phyloP scores from a whole-genome alignment of 2,329 filamentous ascomycete genomes.

The Gaeumannomyces tritici region DNA sequence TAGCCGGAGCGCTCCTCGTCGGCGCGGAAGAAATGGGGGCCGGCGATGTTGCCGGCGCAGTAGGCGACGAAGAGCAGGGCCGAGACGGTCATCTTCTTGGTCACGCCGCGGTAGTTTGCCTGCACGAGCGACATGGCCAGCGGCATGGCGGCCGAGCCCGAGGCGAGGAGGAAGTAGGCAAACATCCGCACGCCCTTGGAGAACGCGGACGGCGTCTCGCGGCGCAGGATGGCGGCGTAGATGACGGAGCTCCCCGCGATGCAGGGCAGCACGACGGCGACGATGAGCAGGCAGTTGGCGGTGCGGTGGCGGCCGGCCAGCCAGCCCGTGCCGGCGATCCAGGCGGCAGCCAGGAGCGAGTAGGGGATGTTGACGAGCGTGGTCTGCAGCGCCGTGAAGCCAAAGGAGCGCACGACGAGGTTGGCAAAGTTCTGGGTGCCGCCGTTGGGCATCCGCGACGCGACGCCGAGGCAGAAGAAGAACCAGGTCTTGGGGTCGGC shows the following conservation, averaged over 20 bases:
- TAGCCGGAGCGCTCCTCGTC: slow-evolving; percentile 38
- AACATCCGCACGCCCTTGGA: slow-evolving; percentile 37
- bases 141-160: slow-evolving; percentile 43
- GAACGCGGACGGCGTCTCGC: slow-evolving; percentile 13
- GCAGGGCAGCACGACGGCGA: slow-evolving; percentile 37
- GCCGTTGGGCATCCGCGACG: slow-evolving; percentile 52
- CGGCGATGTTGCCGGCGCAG: slow-evolving; percentile 45
- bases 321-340: slow-evolving; percentile 39
- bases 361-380: slow-evolving; percentile 51
- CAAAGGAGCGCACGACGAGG: slow-evolving; percentile 45
- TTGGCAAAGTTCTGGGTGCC: slow-evolving; percentile 51
- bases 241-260: slow-evolving; percentile 44
- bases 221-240: slow-evolving; percentile 25
- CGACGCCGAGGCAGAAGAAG: slow-evolving; percentile 40
- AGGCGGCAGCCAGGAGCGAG: slow-evolving; percentile 36
- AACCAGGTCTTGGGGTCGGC: slow-evolving; percentile 52
- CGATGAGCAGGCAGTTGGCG: slow-evolving; percentile 40
- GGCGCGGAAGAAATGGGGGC: slow-evolving; percentile 43
- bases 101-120: slow-evolving; percentile 45
- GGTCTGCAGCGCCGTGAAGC: slow-evolving; percentile 43
- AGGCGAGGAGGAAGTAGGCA: slow-evolving; percentile 47
- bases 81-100: slow-evolving; percentile 52
- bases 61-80: slow-evolving; percentile 46
- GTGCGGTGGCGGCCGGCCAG: slow-evolving; percentile 41
- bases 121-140: slow-evolving; percentile 45